Evolutionary conservation across 371 early-diverging fungal genomes (phyloP).

Genomic region (Mucor indicus): DNA sequence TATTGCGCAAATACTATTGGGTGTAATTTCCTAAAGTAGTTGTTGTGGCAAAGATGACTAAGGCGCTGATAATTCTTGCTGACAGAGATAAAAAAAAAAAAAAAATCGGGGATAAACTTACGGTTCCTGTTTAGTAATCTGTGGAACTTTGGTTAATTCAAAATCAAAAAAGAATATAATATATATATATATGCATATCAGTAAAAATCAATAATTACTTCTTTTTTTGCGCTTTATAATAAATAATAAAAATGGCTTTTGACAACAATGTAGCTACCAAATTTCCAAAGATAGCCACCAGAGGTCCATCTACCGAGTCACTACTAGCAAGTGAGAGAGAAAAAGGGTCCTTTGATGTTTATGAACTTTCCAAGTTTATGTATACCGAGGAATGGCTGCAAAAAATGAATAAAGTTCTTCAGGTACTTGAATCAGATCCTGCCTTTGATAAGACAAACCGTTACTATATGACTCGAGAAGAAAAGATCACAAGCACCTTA

Average conservation of each 20-base stretch:
- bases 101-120: no score
- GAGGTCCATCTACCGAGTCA: slow-evolving; percentile 55
- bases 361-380: slow-evolving; percentile 50
- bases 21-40: no score
- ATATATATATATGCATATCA: no score
- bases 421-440: slow-evolving; percentile 56
- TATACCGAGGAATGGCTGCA: slow-evolving; percentile 53
- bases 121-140: no score
- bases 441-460: slow-evolving; percentile 58
- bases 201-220: no score
- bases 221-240: neutral
- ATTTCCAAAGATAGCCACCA: slow-evolving; percentile 54
- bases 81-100: no score
- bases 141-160: no score
- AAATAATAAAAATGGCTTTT: slow-evolving; percentile 15
- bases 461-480: slow-evolving; percentile 52
- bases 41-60: no score
- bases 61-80: no score
- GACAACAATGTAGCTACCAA: slow-evolving; percentile 40
- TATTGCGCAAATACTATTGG: no score
- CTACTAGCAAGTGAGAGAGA: slow-evolving; percentile 58
- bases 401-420: slow-evolving; percentile 46
- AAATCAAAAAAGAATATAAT: no score
- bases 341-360: slow-evolving; percentile 53
- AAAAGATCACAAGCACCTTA: slow-evolving; percentile 45